Conservation (phyloP, 2,329 filamentous ascomycete genomes). For the Monosporascus ibericus region DNA sequence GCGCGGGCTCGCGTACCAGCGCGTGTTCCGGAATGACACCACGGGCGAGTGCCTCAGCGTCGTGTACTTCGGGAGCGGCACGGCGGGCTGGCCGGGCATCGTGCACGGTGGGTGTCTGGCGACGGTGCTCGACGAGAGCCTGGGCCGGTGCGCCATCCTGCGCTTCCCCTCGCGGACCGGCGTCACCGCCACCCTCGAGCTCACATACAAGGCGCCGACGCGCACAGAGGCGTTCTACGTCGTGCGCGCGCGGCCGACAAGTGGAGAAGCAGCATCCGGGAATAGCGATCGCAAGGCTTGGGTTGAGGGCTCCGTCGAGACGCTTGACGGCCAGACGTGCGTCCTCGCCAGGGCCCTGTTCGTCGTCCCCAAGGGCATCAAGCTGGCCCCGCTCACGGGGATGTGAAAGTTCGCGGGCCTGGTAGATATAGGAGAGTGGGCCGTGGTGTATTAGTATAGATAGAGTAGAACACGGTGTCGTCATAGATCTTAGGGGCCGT, state of each 20-base stretch:
- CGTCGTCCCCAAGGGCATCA: slow-evolving; percentile 47
- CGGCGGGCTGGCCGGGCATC: slow-evolving; percentile 65
- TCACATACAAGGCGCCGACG: slow-evolving; percentile 59
- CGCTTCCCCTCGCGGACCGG: slow-evolving; percentile 42
- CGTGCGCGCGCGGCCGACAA: slow-evolving; percentile 41
- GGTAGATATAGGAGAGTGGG: too few relatives aligned
- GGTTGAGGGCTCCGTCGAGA: slow-evolving; percentile 49
- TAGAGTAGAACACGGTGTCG: too few relatives aligned
- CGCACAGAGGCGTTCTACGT: slow-evolving; percentile 58
- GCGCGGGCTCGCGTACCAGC: slow-evolving; percentile 44
- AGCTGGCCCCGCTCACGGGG: slow-evolving; percentile 31
- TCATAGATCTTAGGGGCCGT: too few relatives aligned
- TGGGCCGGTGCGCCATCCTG: slow-evolving; percentile 55
- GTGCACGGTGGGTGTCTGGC: slow-evolving; percentile 67
- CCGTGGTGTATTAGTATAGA: too few relatives aligned
- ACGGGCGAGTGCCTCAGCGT: slow-evolving; percentile 55
- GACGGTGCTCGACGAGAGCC: slow-evolving; percentile 62
- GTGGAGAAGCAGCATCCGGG: slow-evolving; percentile 8
- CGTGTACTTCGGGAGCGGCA: slow-evolving; percentile 60
- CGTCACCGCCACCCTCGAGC: slow-evolving; percentile 49
- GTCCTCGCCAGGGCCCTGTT: slow-evolving; percentile 55
- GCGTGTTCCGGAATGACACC: slow-evolving; percentile 55
- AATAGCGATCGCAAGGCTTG: slow-evolving; percentile 44
- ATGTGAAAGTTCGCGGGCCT: slow-evolving; percentile 21
- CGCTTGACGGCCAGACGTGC: slow-evolving; percentile 46